Percentiles rank a stretch among this genome's conserved stretches.
phyloP scores from a whole-genome alignment of 140 eudicot species.

The Oenanthe javanica region DNA sequence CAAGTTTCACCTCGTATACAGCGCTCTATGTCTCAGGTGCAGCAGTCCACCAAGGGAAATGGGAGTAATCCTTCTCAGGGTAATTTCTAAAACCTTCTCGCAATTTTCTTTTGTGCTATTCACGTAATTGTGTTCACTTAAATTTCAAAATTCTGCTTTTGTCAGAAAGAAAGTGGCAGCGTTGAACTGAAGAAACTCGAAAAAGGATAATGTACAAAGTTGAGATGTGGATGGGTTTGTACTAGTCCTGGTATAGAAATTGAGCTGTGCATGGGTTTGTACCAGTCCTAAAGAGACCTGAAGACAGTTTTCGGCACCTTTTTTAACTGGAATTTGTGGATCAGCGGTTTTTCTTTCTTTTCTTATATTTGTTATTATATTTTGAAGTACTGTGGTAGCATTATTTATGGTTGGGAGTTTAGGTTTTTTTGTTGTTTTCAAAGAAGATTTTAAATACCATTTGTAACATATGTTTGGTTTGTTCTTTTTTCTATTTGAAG shows the following conservation, averaged over 20 bases:
- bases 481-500: neutral
- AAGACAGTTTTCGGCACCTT: neutral
- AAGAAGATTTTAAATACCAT: neutral
- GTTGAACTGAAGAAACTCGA: conserved; percentile 22
- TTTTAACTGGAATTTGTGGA: neutral
- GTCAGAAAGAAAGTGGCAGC: conserved; percentile 59
- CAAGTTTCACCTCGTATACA: conserved; percentile 81
- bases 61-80: conserved; percentile 48
- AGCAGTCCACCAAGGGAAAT: conserved; percentile 60
- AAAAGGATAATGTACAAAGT: neutral
- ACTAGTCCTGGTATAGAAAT: neutral
- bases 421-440: neutral
- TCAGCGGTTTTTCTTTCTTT: neutral
- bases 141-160: neutral
- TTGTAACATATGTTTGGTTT: neutral
- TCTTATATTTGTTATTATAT: too few relatives aligned
- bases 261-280: neutral
- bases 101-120: neutral
- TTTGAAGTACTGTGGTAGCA: neutral
- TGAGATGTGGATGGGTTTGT: neutral
- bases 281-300: neutral
- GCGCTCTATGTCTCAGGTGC: conserved; percentile 58
- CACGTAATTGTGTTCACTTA: neutral
- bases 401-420: conserved; percentile 5
- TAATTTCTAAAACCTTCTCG: conserved; percentile 20